Percentiles rank a stretch among this genome's conserved stretches.
Conservation (phyloP, 257 asterid genomes). For the Catharanthus roseus region DNA sequence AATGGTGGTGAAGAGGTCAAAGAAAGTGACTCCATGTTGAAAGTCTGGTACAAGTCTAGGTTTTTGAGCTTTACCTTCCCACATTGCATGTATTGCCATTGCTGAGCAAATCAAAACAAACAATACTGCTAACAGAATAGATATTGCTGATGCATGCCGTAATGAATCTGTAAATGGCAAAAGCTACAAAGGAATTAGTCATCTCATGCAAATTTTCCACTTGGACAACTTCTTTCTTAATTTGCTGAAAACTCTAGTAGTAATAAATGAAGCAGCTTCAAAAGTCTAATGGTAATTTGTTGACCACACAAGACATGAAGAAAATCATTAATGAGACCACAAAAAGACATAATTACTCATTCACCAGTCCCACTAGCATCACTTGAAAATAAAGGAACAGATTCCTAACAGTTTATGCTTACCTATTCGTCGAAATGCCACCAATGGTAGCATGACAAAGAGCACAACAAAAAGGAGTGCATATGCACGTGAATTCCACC, state of each 20-base stretch:
- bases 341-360: background rate
- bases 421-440: conserved; percentile 85
- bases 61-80: conserved; percentile 58
- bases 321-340: background rate
- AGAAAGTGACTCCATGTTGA: conserved; percentile 41
- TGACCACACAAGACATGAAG: background rate
- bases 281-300: background rate
- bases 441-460: conserved; percentile 74
- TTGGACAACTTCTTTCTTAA: background rate
- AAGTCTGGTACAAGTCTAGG: conserved; percentile 70
- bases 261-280: background rate
- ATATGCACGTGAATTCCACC: conserved; percentile 87
- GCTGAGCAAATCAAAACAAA: conserved; percentile 74
- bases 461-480: conserved; percentile 70
- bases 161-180: conserved; percentile 63
- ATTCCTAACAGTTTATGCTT: conserved; percentile 18
- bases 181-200: conserved; percentile 31
- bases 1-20: conserved; percentile 76
- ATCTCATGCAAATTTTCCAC: conserved; percentile 8
- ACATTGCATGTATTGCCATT: conserved; percentile 76
- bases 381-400: background rate
- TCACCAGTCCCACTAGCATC: background rate
- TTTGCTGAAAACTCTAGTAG: background rate
- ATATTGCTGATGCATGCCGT: conserved; percentile 81
- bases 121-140: conserved; percentile 78